These are phyloP conservation scores for Microdochium bolleyi DNA, from an alignment of 2,329 filamentous ascomycete species.

Conservation along the genomic window DNA sequence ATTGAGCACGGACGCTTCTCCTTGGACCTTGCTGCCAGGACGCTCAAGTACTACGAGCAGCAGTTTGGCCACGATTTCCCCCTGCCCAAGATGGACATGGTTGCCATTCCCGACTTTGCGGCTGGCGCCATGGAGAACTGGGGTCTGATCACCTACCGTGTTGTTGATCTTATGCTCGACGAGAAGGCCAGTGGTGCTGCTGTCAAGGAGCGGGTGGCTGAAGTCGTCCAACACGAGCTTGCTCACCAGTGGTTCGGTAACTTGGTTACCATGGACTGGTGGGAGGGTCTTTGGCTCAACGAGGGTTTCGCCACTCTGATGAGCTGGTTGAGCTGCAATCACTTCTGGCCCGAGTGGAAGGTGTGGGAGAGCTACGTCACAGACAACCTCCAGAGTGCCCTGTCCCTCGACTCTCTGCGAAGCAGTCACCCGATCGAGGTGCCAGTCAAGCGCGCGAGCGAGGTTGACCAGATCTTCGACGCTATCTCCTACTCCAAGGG, in stretches of 20 bases:
- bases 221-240: constrained; percentile 93
- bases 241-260: constrained; percentile 99
- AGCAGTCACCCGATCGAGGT: constrained; percentile 97
- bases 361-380: constrained; percentile 95
- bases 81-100: constrained; percentile 92
- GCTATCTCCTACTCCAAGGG: constrained; percentile 97
- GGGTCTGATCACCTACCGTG: constrained; percentile 91
- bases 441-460: constrained; percentile 87
- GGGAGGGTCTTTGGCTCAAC: constrained; percentile 96
- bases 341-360: constrained; percentile 97
- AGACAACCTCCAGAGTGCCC: constrained; percentile 81
- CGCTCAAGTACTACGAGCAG: constrained; percentile 90
- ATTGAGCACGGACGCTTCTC: constrained; percentile 91
- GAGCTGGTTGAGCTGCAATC: constrained; percentile 75
- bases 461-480: constrained; percentile 98
- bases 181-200: constrained; percentile 85
- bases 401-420: constrained; percentile 81
- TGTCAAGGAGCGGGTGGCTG: constrained; percentile 86
- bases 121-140: constrained; percentile 98
- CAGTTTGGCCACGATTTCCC: constrained; percentile 84
- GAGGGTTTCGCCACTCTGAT: constrained; percentile 89
- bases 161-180: constrained; percentile 84
- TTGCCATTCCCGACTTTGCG: constrained; percentile 91
- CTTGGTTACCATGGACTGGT: constrained; percentile 96
- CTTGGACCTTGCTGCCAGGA: constrained; percentile 79